Evolutionary conservation across 805 yeast species (phyloP).

Genomic region (Yarrowia porcina): DNA sequence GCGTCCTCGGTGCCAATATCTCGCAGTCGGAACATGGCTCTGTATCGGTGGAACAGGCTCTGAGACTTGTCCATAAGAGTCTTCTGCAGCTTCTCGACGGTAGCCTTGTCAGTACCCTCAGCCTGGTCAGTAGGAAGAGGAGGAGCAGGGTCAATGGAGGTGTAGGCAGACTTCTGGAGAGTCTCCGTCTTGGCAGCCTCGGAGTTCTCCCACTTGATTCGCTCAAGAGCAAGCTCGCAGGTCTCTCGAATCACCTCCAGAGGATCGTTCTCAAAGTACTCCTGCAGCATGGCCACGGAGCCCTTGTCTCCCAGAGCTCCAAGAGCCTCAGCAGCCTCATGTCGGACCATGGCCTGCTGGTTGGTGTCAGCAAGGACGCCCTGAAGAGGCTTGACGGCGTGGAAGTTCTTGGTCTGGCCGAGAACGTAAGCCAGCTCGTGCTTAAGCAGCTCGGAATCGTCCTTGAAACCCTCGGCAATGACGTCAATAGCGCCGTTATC

Average conservation of each 20-base stretch:
- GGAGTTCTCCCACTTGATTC: conserved; percentile 89
- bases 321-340: conserved; percentile 98
- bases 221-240: conserved; percentile 92
- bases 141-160: conserved; percentile 97
- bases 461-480: conserved; percentile 79
- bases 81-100: conserved; percentile 57
- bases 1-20: conserved; percentile 94
- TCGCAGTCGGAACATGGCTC: conserved; percentile 97
- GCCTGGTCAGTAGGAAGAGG: conserved; percentile 62
- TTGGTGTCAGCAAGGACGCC: conserved; percentile 59
- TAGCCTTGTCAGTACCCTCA: conserved; percentile 48
- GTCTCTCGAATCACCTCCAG: conserved; percentile 89
- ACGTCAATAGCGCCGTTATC: conserved; percentile 65
- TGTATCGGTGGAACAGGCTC: conserved; percentile 88
- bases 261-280: conserved; percentile 70
- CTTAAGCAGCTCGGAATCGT: conserved; percentile 83
- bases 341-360: conserved; percentile 93
- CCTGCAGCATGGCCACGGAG: conserved; percentile 62
- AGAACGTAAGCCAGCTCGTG: conserved; percentile 97
- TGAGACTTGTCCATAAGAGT: conserved; percentile 71
- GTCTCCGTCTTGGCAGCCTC: conserved; percentile 61
- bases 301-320: conserved; percentile 89
- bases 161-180: conserved; percentile 71
- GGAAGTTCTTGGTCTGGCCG: conserved; percentile 86
- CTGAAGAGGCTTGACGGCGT: conserved; percentile 73